phyloP scores from a whole-genome alignment of 108 stramenopile genomes.

The Fistulifera solaris region DNA sequence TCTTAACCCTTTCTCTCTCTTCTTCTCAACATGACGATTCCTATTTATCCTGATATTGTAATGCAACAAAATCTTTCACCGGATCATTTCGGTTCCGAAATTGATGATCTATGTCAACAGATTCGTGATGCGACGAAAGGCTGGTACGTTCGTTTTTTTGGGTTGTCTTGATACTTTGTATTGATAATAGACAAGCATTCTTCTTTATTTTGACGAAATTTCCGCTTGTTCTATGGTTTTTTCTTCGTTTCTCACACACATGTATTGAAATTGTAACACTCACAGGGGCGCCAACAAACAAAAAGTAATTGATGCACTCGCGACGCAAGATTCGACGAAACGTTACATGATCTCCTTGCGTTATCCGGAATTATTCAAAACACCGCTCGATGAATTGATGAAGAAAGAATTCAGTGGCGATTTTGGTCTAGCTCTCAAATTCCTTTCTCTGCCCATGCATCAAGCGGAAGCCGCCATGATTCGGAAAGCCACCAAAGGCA shows the following conservation, averaged over 20 bases:
- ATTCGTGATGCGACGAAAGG: constrained; percentile 30
- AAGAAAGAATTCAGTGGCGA: constrained; percentile 51
- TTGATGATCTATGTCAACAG: constrained; percentile 26
- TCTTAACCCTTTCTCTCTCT: too few species aligned
- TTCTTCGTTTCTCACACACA: too few species aligned
- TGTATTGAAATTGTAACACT: too few species aligned
- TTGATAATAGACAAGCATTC: too few species aligned
- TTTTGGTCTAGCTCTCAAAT: constrained; percentile 36
- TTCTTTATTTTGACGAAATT: too few species aligned
- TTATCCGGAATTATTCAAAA: constrained; percentile 40
- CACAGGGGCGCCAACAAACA: constrained; percentile 31
- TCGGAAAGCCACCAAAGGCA: constrained; percentile 46
- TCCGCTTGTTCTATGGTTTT: too few species aligned
- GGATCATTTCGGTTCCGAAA: constrained; percentile 30
- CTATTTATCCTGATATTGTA: constrained; percentile 30
- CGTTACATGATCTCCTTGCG: constrained; percentile 39
- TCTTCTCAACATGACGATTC: constrained; percentile 34
- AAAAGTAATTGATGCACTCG: constrained; percentile 28
- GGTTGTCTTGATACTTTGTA: too few species aligned
- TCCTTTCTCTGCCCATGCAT: constrained; percentile 37
- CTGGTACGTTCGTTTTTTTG: background rate
- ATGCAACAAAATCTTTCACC: constrained; percentile 28
- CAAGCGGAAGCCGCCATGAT: constrained; percentile 60
- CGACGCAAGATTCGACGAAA: constrained; percentile 23
- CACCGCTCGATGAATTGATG: constrained; percentile 45